These are phyloP conservation scores for Globisporangium uncinulatum DNA, from an alignment of 352 stramenopile genomes.

Conservation along the genomic window DNA sequence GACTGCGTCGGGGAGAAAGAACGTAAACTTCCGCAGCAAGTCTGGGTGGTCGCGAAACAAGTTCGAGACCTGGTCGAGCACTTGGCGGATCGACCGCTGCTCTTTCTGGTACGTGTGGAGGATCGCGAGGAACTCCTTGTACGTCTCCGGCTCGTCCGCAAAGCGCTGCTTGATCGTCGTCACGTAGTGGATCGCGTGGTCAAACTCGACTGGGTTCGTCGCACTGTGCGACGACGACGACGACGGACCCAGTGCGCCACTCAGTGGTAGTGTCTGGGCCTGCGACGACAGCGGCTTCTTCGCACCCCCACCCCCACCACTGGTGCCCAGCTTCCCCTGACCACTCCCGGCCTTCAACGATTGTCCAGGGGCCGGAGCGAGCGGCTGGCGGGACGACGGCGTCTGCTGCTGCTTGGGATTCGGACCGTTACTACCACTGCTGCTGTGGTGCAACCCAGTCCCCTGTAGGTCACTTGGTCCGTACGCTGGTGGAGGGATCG, in stretches of 20 bases:
- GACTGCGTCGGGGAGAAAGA: constrained; percentile 98
- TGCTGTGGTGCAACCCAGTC: constrained; percentile 23
- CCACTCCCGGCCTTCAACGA: constrained; percentile 14
- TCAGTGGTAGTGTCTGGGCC: constrained; percentile 18
- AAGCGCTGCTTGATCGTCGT: constrained; percentile 99
- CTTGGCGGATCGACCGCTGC: constrained; percentile 97
- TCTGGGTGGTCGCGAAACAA: constrained; percentile 99
- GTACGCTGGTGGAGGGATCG: constrained; percentile 64
- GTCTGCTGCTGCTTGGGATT: constrained; percentile 23
- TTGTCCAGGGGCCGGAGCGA: constrained; percentile 27
- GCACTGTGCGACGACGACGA: constrained; percentile 23
- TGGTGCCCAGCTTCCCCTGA: constrained; percentile 22
- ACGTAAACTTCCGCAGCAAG: constrained; percentile 99
- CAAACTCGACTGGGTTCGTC: constrained; percentile 95
- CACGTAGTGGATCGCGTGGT: constrained; percentile 99
- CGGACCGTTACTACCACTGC: neutral
- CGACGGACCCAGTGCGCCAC: too few relatives aligned
- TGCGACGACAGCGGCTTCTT: constrained; percentile 48
- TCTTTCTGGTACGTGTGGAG: constrained; percentile 99
- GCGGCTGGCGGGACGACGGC: constrained; percentile 43
- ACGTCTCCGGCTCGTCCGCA: constrained; percentile 95
- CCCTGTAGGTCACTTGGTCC: constrained; percentile 38
- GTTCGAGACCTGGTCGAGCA: constrained; percentile 96
- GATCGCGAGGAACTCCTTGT: constrained; percentile 99
- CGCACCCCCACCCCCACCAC: constrained; percentile 8